Base-by-base conservation (phyloP, 2,329 filamentous ascomycete genomes). In the Arthrobotrys iridis region DNA sequence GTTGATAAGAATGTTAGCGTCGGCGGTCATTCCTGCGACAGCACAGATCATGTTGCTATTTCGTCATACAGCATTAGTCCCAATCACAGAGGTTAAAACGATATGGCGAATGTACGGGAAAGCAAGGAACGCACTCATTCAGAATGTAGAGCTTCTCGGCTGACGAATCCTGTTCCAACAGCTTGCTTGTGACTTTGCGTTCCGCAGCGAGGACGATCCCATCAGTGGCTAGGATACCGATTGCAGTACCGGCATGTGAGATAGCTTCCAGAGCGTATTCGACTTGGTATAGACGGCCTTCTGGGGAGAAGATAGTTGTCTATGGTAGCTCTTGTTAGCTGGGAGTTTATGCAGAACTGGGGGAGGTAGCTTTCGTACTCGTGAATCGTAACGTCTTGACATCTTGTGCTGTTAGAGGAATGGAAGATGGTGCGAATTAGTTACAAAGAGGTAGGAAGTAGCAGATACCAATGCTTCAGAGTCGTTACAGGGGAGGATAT, bases 1-100 rank as follows among this genome's bases (percentile, higher is more conserved):
- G 87, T 99, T 99, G 89, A 99, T 99, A 83, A 99, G 93, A 84
- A 99, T 99, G 86, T 99, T 99, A 83, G 95, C 95, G 82, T 99
- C 95, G 81, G 95, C 95, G 48, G 93, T 99, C 94, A 99, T 98
- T 82, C 95, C 95, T 80, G 95, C 95, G 75, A 99, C 95, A 77
- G 95, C 95, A 84, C 93, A 97, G 84, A 99, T 98, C 96, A 99
- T 99, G 87, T 99, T 99, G 86, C 94, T 98, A 79, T 18, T 15
- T 59, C 46, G 11, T 3, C 7, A 4, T 28, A 15, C 30, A 72
- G 45, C 26, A 59, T 30, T 30, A 33, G 45, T 37, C 13, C 4
- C n/a, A 30, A n/a, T 35, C 24, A 7, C 1, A 22, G 15, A 3
- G 22, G 5, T 33, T 13, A 24, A 15, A 4, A 3, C 15, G 7